A percentile compares a stretch with the other conserved stretches of the same genome.
phyloP scores from a whole-genome alignment of 2,329 filamentous ascomycete genomes.

The Fusarium protoensiforme region DNA sequence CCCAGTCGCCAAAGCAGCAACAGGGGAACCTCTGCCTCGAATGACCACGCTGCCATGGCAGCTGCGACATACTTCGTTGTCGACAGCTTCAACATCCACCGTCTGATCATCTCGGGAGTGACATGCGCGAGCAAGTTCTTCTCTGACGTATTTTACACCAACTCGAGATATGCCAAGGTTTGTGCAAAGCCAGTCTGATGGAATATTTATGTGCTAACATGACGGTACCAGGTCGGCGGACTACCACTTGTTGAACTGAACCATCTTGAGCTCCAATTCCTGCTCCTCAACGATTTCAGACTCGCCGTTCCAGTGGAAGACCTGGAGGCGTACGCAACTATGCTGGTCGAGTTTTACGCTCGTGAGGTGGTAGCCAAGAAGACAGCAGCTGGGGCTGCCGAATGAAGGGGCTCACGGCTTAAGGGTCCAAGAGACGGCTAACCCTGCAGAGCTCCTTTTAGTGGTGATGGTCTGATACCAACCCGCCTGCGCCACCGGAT shows the following conservation, averaged over 20 bases:
- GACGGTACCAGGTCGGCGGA: slow-evolving; percentile 81
- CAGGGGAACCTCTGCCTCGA: slow-evolving; percentile 31
- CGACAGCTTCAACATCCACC: slow-evolving; percentile 98
- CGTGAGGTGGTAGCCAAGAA: slow-evolving; percentile 76
- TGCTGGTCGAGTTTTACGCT: slow-evolving; percentile 98
- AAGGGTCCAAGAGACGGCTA: not conserved
- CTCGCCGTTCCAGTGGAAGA: slow-evolving; percentile 94
- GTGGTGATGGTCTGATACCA: not conserved
- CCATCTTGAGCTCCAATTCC: slow-evolving; percentile 94
- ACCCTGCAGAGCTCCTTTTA: slow-evolving; percentile 4
- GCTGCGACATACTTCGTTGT: slow-evolving; percentile 84
- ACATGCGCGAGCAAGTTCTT: slow-evolving; percentile 99
- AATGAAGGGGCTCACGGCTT: slow-evolving; percentile 26
- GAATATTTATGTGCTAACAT: slow-evolving; percentile 17
- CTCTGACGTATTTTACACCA: slow-evolving; percentile 98
- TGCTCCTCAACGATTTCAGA: slow-evolving; percentile 95
- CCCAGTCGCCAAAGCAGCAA: slow-evolving; percentile 37
- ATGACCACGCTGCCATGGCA: slow-evolving; percentile 37
- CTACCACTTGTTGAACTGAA: slow-evolving; percentile 93
- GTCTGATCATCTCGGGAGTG: slow-evolving; percentile 94
- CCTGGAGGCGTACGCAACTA: slow-evolving; percentile 95
- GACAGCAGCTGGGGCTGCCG: slow-evolving; percentile 22
- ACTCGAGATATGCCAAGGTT: slow-evolving; percentile 99
- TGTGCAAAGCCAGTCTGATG: slow-evolving; percentile 41
- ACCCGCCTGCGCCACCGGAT: not conserved